Base-by-base conservation (phyloP, 306 rosid species). In the Medicago truncatula region DNA sequence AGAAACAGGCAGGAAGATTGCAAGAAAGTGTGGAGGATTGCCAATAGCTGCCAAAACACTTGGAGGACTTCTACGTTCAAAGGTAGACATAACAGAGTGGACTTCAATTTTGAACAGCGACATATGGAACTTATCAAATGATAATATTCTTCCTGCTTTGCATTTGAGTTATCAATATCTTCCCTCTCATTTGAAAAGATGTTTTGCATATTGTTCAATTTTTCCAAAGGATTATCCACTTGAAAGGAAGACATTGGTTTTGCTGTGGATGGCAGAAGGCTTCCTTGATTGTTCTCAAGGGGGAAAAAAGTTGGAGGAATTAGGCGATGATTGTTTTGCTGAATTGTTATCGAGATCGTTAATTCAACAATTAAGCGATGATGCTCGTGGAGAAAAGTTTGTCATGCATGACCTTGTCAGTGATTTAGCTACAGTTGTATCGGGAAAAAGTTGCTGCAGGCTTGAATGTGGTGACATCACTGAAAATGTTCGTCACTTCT, bases 191-290 rank as follows among this genome's bases (percentile, higher is more conserved):
- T 61, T 61, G 67, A 61, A 61, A 61, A 31, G 46, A 34, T 62
- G 68, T 62, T 62, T 62, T 8, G 44, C 68, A 34, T 34, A 34
- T 6, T 34, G 38, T 34, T 34, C 38, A 34, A 34, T 34, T 34
- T 34, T 34, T 34, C 38, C 38, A 34, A 34, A 34, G 38, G 38
- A 34, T 34, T 34, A 5, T 7, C 38, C 38, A 34, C 38, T 34
- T 34, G 38, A 34, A 5, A 34, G 38, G 7, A 34, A 34, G 38
- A 34, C 0, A 5, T 34, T 34, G 38, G 38, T 34, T 34, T 34
- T 34, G 9, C 25, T 81, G 15, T 86, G 86, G 89, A 78, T 81
- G 84, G 87, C 80, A 5, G 84, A 83, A 47, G 84, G 86, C 0
- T 67, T 83, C 2, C 12, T 86, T 2, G 44, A 40, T 2, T 15